A percentile compares a stretch with the other conserved stretches of the same genome.
phyloP scores from a whole-genome alignment of 495 filamentous ascomycete genomes.

The Penicillium canariense region DNA sequence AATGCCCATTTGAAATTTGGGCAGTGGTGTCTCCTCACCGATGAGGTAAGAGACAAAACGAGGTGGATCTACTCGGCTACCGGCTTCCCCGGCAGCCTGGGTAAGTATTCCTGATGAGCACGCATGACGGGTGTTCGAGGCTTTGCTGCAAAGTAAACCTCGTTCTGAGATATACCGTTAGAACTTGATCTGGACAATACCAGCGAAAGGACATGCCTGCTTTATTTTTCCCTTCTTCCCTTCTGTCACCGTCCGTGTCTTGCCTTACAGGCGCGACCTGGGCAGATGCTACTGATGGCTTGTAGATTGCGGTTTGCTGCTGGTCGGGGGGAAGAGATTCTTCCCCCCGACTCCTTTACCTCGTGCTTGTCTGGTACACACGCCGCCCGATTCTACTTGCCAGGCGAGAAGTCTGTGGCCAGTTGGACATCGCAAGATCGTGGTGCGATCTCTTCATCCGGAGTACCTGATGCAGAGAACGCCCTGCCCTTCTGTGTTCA shows the following conservation, averaged over 20 bases:
- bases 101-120: constrained; percentile 21
- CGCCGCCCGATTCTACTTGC: background rate
- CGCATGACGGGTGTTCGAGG: constrained; percentile 43
- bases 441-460: background rate
- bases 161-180: constrained; percentile 52
- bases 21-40: no score
- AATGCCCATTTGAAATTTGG: no score
- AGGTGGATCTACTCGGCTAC: background rate
- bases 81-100: background rate
- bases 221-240: constrained; percentile 16
- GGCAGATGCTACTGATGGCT: constrained; percentile 17
- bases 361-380: background rate
- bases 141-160: constrained; percentile 26
- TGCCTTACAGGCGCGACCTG: constrained; percentile 4
- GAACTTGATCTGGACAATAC: constrained; percentile 56
- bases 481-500: background rate
- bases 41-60: no score
- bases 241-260: constrained; percentile 8
- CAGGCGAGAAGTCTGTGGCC: background rate
- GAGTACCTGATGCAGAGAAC: background rate
- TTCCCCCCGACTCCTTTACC: background rate
- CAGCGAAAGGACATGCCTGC: constrained; percentile 53
- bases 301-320: constrained; percentile 23
- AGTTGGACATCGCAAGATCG: background rate
- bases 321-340: background rate